Conservation (phyloP, 2,329 filamentous ascomycete genomes). For the Fusarium sp. region DNA sequence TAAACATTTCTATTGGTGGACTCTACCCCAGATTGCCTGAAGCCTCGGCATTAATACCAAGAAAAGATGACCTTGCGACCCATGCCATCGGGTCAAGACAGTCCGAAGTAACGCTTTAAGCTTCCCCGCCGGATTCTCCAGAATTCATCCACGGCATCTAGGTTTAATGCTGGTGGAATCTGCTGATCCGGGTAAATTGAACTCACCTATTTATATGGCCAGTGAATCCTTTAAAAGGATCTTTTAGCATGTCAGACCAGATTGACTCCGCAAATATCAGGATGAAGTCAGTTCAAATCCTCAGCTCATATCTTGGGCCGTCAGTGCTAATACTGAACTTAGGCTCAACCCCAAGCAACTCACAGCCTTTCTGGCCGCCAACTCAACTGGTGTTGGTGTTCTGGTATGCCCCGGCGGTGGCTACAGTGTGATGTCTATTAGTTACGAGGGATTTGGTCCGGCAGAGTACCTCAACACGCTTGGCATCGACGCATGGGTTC, state of each 20-base stretch:
- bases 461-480: constrained; percentile 23
- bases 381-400: constrained; percentile 22
- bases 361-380: constrained; percentile 10
- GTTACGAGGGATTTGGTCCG: constrained; percentile 19
- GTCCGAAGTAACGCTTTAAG: neutral
- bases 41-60: neutral
- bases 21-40: neutral
- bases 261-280: neutral
- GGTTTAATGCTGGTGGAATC: neutral
- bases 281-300: constrained; percentile 5
- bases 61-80: neutral
- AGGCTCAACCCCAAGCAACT: constrained; percentile 12
- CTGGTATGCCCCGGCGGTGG: constrained; percentile 25
- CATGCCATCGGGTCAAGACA: neutral
- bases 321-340: neutral
- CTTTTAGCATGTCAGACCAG: neutral
- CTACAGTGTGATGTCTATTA: constrained; percentile 12
- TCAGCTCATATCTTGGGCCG: rapidly evolving
- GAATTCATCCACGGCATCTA: neutral
- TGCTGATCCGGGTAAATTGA: neutral
- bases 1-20: neutral
- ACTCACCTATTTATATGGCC: neutral
- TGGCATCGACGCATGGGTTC: constrained; percentile 33
- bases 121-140: constrained; percentile 4
- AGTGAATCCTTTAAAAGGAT: rapidly evolving